phyloP scores from a whole-genome alignment of 257 asterid genomes.

The Parsonsia alboflavescens region DNA sequence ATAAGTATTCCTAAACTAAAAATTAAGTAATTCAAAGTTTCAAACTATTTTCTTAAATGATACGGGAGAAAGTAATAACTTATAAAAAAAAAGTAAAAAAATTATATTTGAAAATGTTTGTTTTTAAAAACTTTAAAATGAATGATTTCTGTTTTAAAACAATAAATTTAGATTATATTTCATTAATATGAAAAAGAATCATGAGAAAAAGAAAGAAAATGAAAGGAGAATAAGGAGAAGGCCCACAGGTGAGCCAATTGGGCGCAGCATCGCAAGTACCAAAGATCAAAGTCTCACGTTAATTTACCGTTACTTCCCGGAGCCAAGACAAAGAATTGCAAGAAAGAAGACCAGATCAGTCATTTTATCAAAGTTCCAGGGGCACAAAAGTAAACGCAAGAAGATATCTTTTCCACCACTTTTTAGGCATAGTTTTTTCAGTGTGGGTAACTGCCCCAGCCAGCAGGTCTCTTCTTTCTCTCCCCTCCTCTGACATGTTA shows the following conservation, averaged over 20 bases:
- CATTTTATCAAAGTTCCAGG: not conserved
- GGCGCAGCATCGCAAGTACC: slow-evolving; percentile 4
- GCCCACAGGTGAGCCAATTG: not conserved
- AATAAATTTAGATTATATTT: too few species aligned
- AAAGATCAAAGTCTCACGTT: not conserved
- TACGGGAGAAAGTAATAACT: too few species aligned
- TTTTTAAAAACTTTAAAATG: too few species aligned
- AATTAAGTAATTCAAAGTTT: too few species aligned
- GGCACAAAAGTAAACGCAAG: slow-evolving; percentile 5
- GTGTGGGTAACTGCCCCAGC: slow-evolving; percentile 19
- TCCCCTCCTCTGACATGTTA: not conserved
- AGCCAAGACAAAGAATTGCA: not conserved
- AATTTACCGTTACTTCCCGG: slow-evolving; percentile 6
- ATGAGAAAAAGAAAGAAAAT: not conserved
- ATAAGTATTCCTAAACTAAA: too few species aligned
- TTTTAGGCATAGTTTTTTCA: slow-evolving; percentile 20
- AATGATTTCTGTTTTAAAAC: too few species aligned
- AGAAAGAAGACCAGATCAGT: slow-evolving; percentile 11
- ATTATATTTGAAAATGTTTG: too few species aligned
- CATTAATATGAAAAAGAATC: not conserved
- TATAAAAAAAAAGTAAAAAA: too few species aligned
- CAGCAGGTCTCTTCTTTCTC: slow-evolving; percentile 5
- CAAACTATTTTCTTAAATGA: too few species aligned
- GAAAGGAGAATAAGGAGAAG: not conserved
- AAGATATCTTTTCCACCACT: slow-evolving; percentile 14